A percentile compares a stretch with the other conserved stretches of the same genome.
Evolutionary conservation across 2,329 filamentous ascomycete species (phyloP).

Genomic region (Colletotrichum higginsianum): DNA sequence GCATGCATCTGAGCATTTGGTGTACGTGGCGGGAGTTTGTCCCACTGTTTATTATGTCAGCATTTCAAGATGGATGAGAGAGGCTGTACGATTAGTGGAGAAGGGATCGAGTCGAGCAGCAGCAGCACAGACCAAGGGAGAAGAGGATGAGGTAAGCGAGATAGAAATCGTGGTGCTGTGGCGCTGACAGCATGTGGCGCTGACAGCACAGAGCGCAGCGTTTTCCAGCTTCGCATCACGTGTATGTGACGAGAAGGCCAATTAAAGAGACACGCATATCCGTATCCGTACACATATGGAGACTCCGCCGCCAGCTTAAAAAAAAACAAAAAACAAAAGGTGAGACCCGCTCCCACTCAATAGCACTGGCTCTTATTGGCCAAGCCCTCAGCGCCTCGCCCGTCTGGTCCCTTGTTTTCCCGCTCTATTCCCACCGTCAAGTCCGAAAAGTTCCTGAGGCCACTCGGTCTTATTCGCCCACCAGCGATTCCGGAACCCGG

Average conservation of each 20-base stretch:
- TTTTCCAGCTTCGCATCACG: background rate
- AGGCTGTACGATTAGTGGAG: too few species aligned
- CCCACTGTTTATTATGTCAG: slow-evolving; percentile 12
- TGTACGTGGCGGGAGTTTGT: slow-evolving; percentile 37
- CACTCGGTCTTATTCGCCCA: slow-evolving; percentile 17
- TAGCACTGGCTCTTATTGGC: slow-evolving; percentile 18
- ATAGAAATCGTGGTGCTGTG: background rate
- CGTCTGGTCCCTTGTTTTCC: slow-evolving; percentile 38
- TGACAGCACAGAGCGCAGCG: background rate
- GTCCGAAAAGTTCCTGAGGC: slow-evolving; percentile 39
- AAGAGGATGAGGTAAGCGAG: slow-evolving; percentile 4
- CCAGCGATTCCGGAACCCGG: slow-evolving; percentile 24
- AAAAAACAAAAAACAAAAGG: too few species aligned
- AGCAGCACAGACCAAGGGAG: background rate
- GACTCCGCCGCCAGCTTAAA: too few species aligned
- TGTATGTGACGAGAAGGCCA: slow-evolving; percentile 10
- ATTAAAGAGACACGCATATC: slow-evolving; percentile 1
- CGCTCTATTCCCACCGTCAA: slow-evolving; percentile 37
- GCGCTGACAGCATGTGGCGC: too few species aligned
- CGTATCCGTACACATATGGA: too few species aligned
- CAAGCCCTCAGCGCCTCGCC: background rate
- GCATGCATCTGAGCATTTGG: slow-evolving; percentile 19
- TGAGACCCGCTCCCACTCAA: background rate
- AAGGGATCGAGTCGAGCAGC: background rate
- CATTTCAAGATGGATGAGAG: background rate